phyloP scores from a whole-genome alignment of 805 yeast genomes.

The Ogataea saltuana region DNA sequence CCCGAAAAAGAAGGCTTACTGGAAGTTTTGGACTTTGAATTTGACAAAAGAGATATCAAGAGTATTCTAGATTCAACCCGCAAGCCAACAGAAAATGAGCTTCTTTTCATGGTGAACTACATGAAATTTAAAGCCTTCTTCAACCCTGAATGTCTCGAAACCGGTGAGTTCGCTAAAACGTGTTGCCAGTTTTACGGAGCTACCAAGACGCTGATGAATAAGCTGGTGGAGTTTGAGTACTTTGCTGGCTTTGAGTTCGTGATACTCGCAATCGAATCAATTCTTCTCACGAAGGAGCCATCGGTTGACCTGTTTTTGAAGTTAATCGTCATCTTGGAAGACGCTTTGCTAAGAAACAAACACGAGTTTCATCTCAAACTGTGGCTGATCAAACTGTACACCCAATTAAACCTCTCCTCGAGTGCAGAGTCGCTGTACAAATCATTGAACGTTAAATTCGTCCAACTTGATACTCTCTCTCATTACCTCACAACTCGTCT shows the following conservation, averaged over 20 bases:
- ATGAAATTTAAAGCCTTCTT: constrained; percentile 46
- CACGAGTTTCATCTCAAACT: constrained; percentile 70
- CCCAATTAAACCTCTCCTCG: constrained; percentile 53
- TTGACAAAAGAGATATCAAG: constrained; percentile 10
- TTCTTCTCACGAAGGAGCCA: constrained; percentile 22
- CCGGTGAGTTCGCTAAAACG: constrained; percentile 29
- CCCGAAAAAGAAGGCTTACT: constrained; percentile 5
- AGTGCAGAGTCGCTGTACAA: constrained; percentile 53
- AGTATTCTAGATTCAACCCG: constrained; percentile 11
- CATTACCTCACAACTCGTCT: constrained; percentile 52
- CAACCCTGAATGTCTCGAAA: constrained; percentile 26
- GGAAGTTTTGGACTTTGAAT: constrained; percentile 14
- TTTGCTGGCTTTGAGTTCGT: constrained; percentile 68
- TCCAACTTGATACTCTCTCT: constrained; percentile 74
- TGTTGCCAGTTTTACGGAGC: constrained; percentile 42
- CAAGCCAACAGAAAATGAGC: constrained; percentile 24
- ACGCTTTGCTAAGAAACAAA: constrained; percentile 54
- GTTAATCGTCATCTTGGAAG: constrained; percentile 58
- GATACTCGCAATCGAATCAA: constrained; percentile 50
- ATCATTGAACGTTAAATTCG: constrained; percentile 61
- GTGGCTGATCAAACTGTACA: constrained; percentile 69
- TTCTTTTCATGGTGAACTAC: constrained; percentile 33
- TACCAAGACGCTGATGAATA: constrained; percentile 38
- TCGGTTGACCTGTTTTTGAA: constrained; percentile 33
- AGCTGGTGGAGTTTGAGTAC: constrained; percentile 63